Base-by-base conservation (phyloP, 257 asterid genomes). In the Hygrophila difformis region DNA sequence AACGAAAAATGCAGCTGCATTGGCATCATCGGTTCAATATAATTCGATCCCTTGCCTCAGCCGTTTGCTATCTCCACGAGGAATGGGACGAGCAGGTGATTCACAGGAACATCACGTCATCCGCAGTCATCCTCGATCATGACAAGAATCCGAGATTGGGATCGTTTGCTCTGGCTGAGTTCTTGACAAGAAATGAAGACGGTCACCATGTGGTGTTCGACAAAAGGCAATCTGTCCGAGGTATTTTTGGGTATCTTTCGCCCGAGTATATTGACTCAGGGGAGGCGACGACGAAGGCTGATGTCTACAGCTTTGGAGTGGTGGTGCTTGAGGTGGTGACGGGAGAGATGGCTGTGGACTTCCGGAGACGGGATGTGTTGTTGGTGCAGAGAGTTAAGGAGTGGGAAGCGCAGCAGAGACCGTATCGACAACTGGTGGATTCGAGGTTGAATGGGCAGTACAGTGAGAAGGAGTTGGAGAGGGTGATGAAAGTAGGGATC, bases 71-170 rank as follows among this genome's bases (percentile, higher is more conserved):
- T 51, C 88, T 89, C 41, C 98, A 89, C 2, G 98, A 89, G 64
- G 98, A 82, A 39, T 89, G 98, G 98, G 94, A 89, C n/a, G 98
- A 89, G 61, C 91, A 80, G 40, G 98, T 89, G 8, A 86, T 89
- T 22, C 98, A 89, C 47, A 54, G 91, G 50, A 85, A 77, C 35
- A 89, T 89, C 50, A 89, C 98, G 10, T 82, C 98, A 3, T 89
- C 96, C 0, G 92, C 98, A 3, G 47, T 89, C 17, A 53, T 68
- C 41, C 66, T 89, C 1, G 98, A 82, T 44, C 75, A 60, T 2
- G 98, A 82, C 55, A 68, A 66, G 82, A 89, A 70, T 62, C 96
- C 98, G 0, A 74, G 94, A 60, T 92, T 89, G 10, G 96, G 96
- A 1, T 79, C 81, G 0, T 89, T 89, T 38, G 91, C 96, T 1